phyloP scores from a whole-genome alignment of 1,284 basidiomycete species.

The Pseudozyma sp. region DNA sequence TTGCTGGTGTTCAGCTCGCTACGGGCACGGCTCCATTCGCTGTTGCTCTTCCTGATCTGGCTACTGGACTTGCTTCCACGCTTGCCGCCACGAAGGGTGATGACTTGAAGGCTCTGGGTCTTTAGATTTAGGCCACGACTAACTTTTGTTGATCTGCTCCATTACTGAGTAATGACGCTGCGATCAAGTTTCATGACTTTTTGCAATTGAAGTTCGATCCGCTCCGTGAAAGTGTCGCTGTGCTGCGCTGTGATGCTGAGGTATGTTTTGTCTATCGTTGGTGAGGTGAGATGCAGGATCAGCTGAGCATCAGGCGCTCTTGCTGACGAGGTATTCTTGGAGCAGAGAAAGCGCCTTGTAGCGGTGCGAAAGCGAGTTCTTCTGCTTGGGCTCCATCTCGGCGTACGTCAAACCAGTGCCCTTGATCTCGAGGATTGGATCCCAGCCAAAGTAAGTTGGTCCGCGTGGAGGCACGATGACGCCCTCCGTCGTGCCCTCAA shows the following conservation, averaged over 20 bases:
- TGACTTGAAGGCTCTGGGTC: conserved; percentile 3
- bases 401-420: conserved; percentile 72
- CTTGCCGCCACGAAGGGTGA: conserved; percentile 3
- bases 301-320: neutral
- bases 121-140: neutral
- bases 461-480: conserved; percentile 88
- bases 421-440: conserved; percentile 83
- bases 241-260: neutral
- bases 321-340: conserved; percentile 74
- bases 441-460: conserved; percentile 84
- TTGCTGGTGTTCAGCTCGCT: conserved; percentile 46
- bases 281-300: too few species aligned
- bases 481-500: conserved; percentile 90
- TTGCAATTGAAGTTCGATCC: too few species aligned
- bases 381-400: conserved; percentile 62
- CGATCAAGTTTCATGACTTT: too few species aligned
- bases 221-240: neutral
- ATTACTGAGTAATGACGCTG: too few species aligned
- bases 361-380: conserved; percentile 79
- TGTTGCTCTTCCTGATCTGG: conserved; percentile 38
- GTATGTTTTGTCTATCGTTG: too few species aligned
- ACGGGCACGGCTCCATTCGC: conserved; percentile 47
- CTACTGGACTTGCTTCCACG: conserved; percentile 22
- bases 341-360: conserved; percentile 88
- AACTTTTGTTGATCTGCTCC: neutral